These are phyloP conservation scores for Alternaria brassicae DNA, from an alignment of 2,329 filamentous ascomycete genomes.

Conservation along the genomic window DNA sequence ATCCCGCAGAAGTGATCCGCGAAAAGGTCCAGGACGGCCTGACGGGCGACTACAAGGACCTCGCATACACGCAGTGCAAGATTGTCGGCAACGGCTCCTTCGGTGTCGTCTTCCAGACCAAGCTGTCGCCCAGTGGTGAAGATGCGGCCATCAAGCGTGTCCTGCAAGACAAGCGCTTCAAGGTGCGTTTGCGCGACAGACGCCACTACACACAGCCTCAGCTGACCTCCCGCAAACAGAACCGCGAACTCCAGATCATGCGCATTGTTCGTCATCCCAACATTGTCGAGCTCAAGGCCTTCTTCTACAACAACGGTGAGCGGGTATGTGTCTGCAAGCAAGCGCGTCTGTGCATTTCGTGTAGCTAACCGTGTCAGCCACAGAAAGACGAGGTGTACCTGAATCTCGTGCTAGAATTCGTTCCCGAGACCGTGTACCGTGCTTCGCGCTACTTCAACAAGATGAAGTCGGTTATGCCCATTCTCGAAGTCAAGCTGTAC, in stretches of 20 bases:
- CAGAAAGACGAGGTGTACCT: constrained; percentile 94
- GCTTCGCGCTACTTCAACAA: constrained; percentile 99
- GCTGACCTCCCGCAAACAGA: constrained; percentile 64
- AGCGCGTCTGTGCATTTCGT: constrained; percentile 21
- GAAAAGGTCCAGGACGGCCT: constrained; percentile 99
- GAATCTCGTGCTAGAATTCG: constrained; percentile 96
- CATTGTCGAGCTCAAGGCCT: constrained; percentile 98
- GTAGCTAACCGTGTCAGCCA: constrained; percentile 44
- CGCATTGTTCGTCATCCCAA: constrained; percentile 98
- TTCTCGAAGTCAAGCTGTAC: constrained; percentile 98
- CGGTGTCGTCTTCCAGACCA: constrained; percentile 98
- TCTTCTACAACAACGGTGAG: constrained; percentile 99
- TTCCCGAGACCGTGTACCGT: constrained; percentile 97
- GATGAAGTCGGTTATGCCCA: constrained; percentile 99
- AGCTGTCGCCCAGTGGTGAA: constrained; percentile 95
- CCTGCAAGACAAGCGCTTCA: constrained; percentile 99
- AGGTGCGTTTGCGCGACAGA: constrained; percentile 65
- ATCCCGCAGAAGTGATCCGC: constrained; percentile 82
- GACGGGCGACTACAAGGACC: constrained; percentile 93
- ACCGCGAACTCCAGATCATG: constrained; percentile 99
- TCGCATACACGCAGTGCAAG: constrained; percentile 99
- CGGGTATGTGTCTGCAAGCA: constrained; percentile 68
- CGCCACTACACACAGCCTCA: constrained; percentile 13
- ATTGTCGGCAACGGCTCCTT: constrained; percentile 99
- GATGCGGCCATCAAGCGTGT: constrained; percentile 99